These are phyloP conservation scores for Saccharum hybrid DNA, from an alignment of 202 grass and related monocot species.

Conservation along the genomic window DNA sequence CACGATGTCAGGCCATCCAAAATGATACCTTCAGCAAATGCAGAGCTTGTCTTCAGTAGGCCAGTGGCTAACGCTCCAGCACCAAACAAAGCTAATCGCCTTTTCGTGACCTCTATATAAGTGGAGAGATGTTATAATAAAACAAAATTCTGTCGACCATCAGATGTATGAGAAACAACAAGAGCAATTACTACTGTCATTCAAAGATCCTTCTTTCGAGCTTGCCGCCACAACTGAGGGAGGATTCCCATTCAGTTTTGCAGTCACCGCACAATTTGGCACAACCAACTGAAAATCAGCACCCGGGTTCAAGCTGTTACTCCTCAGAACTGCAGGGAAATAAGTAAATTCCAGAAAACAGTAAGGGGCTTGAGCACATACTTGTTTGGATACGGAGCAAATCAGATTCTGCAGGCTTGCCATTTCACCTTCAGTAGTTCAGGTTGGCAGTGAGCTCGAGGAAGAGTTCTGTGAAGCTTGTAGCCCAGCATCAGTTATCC, in stretches of 20 bases:
- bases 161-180: not conserved
- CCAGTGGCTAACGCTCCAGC: conserved; percentile 60
- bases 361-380: no score
- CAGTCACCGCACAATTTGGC: conserved; percentile 38
- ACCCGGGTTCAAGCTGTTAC: no score
- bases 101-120: conserved; percentile 63
- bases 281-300: conserved; percentile 55
- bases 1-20: not conserved
- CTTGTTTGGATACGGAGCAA: no score
- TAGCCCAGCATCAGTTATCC: no score
- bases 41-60: conserved; percentile 46
- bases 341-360: no score
- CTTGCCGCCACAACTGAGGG: conserved; percentile 47
- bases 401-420: no score
- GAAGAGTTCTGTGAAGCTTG: no score
- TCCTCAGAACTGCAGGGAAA: no score
- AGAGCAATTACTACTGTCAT: conserved; percentile 60
- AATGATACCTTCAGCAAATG: conserved; percentile 79
- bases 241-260: conserved; percentile 44
- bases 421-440: no score
- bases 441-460: no score
- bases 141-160: not conserved
- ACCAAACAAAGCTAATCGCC: conserved; percentile 67
- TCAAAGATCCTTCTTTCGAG: conserved; percentile 38
- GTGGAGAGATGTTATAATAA: not conserved